Conservation (phyloP, 1,284 basidiomycete genomes). For the Ceratobasidium sp. region DNA sequence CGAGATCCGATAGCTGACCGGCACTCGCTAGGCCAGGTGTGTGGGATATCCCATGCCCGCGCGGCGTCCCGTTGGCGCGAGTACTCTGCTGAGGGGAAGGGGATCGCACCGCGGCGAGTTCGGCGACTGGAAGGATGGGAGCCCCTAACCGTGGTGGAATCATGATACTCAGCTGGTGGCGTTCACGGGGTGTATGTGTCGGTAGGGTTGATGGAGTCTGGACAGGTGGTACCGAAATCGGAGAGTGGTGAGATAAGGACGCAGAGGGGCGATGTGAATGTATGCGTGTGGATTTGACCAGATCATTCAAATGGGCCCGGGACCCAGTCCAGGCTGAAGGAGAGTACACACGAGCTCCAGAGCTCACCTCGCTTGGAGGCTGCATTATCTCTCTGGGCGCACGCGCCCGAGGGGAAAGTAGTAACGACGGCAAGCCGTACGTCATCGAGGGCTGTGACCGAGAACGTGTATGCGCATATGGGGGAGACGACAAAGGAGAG, state of each 20-base stretch:
- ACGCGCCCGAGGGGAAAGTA: constrained; percentile 32
- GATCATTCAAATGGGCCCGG: neutral
- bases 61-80: neutral
- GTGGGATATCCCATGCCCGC: constrained; percentile 2
- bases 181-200: neutral
- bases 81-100: neutral
- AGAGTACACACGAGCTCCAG: constrained; percentile 15
- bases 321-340: no score
- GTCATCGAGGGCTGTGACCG: neutral
- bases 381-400: neutral
- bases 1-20: constrained; percentile 23
- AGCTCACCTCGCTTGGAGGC: constrained; percentile 6
- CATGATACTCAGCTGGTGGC: constrained; percentile 20
- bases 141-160: constrained; percentile 30
- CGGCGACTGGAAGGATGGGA: constrained; percentile 28
- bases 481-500: neutral
- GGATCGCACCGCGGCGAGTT: constrained; percentile 18
- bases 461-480: constrained; percentile 30
- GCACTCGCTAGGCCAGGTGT: constrained; percentile 18
- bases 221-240: no score
- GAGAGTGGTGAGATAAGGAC: neutral
- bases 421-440: constrained; percentile 34
- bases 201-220: neutral
- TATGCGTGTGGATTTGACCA: constrained; percentile 29
- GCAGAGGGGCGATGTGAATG: neutral